Evolutionary conservation across 768 basidiomycete genomes (phyloP), one percentile per base, ranked within the genome.

Genomic region (Coprinopsis sp.): DNA sequence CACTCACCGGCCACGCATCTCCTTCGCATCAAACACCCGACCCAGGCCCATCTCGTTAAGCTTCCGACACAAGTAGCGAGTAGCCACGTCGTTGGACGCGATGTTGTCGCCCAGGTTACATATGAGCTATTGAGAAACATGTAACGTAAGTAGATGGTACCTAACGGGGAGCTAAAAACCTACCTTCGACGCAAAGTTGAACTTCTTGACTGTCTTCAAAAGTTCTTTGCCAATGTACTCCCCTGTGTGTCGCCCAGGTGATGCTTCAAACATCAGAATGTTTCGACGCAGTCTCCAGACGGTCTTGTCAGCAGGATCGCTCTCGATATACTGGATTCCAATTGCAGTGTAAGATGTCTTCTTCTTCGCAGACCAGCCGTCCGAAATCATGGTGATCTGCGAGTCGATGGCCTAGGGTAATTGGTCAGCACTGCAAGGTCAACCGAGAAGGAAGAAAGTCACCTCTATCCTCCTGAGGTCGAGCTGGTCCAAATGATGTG

Each of bases 361-460:
- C 36, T 44, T 41, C 14, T 51, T 47, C 27, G 52, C 42, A 14
- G 52, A 53, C 54, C 54, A 55, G 2, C 54, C 49, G 37, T 53
- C 51, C 48, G 48, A 52, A 6, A 55, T 42, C 16, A 47, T 44
- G 25, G 51, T 44, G 14, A 53, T 38, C 11, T 19, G 43, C 1
- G 49, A 53, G 6, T 34, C 28, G 19, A 55, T 50, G 23, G 38
- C 50, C 38, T 52, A 37, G 11, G 22, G 19, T n/a, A 33, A 33
- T 6, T 37, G 22, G 38, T 39, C 8, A 39, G 18, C 7, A 39
- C 6, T 29, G 36, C 37, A 11, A 33, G 22, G 3, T 25, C 12
- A 14, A 31, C 23, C 39, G n/a, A 8, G 37, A 37, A 29, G 6
- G 27, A 33, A 10, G 16, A 36, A 22, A 55, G 50, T 19, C 46